These are phyloP conservation scores for Diutina rugosa DNA, from an alignment of 1,139 yeast species.

Conservation along the genomic window DNA sequence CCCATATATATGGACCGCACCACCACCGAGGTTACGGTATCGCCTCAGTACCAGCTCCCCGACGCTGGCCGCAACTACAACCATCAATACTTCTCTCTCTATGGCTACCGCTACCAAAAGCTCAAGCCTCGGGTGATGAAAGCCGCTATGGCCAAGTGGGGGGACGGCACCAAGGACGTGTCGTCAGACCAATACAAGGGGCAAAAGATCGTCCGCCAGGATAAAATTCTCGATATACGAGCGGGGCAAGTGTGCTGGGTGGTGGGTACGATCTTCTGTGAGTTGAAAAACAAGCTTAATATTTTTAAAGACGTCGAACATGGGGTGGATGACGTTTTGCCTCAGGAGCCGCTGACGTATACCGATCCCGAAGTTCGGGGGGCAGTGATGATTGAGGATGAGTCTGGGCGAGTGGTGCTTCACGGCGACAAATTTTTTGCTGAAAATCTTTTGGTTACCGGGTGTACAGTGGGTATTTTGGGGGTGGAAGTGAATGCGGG, in stretches of 20 bases:
- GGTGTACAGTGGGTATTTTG: conserved; percentile 69
- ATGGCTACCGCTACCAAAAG: conserved; percentile 45
- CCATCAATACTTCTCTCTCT: conserved; percentile 64
- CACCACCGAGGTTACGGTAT: neutral
- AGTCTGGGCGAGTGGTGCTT: conserved; percentile 73
- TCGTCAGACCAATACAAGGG: conserved; percentile 15
- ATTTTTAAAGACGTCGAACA: conserved; percentile 69
- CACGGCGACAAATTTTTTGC: conserved; percentile 47
- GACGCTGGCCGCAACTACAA: conserved; percentile 36
- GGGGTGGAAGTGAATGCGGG: conserved; percentile 86
- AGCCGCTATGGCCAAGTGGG: conserved; percentile 31
- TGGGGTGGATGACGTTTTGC: conserved; percentile 40
- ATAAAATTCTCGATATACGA: conserved; percentile 66
- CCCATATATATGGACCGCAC: neutral
- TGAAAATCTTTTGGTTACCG: conserved; percentile 59
- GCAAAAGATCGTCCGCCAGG: conserved; percentile 21
- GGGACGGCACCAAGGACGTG: conserved; percentile 26
- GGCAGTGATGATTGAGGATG: conserved; percentile 79
- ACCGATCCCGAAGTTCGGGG: conserved; percentile 26
- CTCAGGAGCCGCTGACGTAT: conserved; percentile 18
- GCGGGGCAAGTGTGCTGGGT: conserved; percentile 72
- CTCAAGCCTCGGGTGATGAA: conserved; percentile 43
- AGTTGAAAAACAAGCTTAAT: conserved; percentile 74
- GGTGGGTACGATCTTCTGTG: conserved; percentile 81
- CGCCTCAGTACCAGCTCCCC: conserved; percentile 2